A percentile compares a stretch with the other conserved stretches of the same genome.
These are phyloP conservation scores for Cytauxzoon felis DNA, from an alignment of 169 alveolate species.

Conservation along the genomic window DNA sequence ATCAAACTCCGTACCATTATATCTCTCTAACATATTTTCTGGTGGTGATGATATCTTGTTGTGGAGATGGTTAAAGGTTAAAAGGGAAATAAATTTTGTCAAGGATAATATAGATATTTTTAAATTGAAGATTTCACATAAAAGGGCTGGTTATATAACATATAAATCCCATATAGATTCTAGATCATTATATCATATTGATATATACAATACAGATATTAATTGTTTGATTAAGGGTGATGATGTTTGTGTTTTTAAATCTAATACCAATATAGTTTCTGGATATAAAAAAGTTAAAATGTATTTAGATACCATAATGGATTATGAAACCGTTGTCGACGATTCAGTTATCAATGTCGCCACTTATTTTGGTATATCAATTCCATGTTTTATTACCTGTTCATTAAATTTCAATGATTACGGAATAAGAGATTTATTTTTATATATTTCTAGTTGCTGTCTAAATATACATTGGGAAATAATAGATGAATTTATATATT, in stretches of 20 bases:
- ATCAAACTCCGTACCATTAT: slow-evolving; percentile 50
- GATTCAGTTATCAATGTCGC: too few species aligned
- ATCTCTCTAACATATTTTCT: slow-evolving; percentile 35
- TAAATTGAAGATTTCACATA: too few species aligned
- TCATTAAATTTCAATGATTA: slow-evolving; percentile 17
- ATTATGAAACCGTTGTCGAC: slow-evolving; percentile 8
- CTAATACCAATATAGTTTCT: too few species aligned
- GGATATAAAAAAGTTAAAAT: slow-evolving; percentile 9
- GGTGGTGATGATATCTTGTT: slow-evolving; percentile 50
- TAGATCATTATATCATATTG: too few species aligned
- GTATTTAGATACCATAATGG: slow-evolving; percentile 21
- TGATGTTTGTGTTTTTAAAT: too few species aligned
- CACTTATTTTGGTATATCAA: too few species aligned
- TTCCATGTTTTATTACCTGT: slow-evolving; percentile 39
- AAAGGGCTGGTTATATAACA: too few species aligned
- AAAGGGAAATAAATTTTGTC: slow-evolving; percentile 32
- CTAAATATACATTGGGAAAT: slow-evolving; percentile 51
- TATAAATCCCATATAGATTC: too few species aligned
- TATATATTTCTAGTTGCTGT: slow-evolving; percentile 20
- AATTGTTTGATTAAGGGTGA: too few species aligned
- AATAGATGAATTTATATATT: slow-evolving; percentile 10
- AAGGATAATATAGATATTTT: too few species aligned
- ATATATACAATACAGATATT: too few species aligned
- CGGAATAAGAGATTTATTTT: slow-evolving; percentile 6
- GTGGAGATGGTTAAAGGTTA: slow-evolving; percentile 62